phyloP scores from a whole-genome alignment of 805 yeast species.

The Candida alai region DNA sequence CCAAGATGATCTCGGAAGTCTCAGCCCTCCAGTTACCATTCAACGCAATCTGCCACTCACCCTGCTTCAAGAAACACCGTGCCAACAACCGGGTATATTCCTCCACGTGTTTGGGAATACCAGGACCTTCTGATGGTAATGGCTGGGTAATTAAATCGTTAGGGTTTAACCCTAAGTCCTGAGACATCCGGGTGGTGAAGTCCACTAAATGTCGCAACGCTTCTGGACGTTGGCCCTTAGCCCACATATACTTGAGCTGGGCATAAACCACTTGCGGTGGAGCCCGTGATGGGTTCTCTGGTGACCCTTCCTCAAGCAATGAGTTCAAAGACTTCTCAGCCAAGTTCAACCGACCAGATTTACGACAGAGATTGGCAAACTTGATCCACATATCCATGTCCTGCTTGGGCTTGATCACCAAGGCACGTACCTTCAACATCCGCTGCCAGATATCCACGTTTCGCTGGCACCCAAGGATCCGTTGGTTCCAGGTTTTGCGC shows the following conservation, averaged over 20 bases:
- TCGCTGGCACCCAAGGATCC: constrained; percentile 89
- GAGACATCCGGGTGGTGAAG: constrained; percentile 87
- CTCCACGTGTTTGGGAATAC: constrained; percentile 70
- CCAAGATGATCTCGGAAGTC: constrained; percentile 76
- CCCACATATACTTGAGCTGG: constrained; percentile 95
- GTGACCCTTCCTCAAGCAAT: constrained; percentile 70
- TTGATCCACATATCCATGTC: constrained; percentile 98
- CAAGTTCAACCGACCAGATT: constrained; percentile 85
- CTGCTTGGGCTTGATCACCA: constrained; percentile 91
- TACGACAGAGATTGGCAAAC: constrained; percentile 93
- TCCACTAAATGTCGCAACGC: constrained; percentile 84
- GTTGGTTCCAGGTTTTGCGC: constrained; percentile 90
- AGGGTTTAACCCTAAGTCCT: constrained; percentile 81
- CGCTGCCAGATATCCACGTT: constrained; percentile 99
- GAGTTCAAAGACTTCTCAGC: constrained; percentile 89
- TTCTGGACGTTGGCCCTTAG: constrained; percentile 81
- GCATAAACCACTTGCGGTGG: constrained; percentile 98
- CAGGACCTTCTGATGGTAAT: constrained; percentile 68
- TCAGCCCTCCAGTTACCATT: constrained; percentile 77
- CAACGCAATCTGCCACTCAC: constrained; percentile 93
- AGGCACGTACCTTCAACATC: constrained; percentile 85
- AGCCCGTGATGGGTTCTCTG: constrained; percentile 65
- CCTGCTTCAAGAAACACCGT: constrained; percentile 93
- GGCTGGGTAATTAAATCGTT: constrained; percentile 86
- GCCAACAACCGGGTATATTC: constrained; percentile 84